phyloP scores from a whole-genome alignment of 192 early-diverging fungal genomes.

The Gaertneriomyces sp. region DNA sequence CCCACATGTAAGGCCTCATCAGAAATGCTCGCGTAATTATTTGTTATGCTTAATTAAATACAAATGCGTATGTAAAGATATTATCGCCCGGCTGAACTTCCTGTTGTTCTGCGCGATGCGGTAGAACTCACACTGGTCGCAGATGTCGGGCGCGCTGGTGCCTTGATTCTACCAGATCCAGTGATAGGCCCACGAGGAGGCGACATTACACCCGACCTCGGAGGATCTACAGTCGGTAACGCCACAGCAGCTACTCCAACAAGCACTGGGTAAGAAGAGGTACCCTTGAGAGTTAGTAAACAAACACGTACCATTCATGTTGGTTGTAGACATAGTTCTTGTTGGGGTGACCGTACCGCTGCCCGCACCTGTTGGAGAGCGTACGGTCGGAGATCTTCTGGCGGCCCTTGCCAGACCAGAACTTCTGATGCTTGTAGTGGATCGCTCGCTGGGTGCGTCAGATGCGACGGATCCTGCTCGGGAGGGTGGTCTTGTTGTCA shows the following conservation, averaged over 20 bases:
- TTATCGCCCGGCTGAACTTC: background rate
- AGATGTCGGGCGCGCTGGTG: constrained; percentile 29
- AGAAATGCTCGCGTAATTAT: too few relatives aligned
- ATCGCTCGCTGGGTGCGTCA: constrained; percentile 30
- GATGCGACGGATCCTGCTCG: constrained; percentile 21
- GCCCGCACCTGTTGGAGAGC: background rate
- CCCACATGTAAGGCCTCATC: too few relatives aligned
- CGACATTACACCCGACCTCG: background rate
- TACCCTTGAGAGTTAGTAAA: background rate
- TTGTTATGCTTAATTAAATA: too few relatives aligned
- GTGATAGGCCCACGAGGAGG: constrained; percentile 33
- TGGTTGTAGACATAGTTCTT: constrained; percentile 31
- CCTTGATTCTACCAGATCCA: constrained; percentile 33
- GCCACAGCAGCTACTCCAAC: constrained; percentile 3
- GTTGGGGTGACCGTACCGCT: constrained; percentile 16
- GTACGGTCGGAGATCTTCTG: background rate
- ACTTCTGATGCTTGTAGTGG: constrained; percentile 3
- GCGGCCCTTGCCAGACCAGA: constrained; percentile 8
- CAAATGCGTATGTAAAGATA: too few relatives aligned
- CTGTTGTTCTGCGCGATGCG: background rate
- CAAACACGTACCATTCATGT: constrained; percentile 27
- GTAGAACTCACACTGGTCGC: constrained; percentile 31
- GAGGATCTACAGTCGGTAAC: constrained; percentile 6
- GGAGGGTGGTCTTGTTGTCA: constrained; percentile 42
- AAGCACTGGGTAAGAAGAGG: background rate